Conservation (phyloP, 768 basidiomycete genomes). For the Boletus subparvulus region DNA sequence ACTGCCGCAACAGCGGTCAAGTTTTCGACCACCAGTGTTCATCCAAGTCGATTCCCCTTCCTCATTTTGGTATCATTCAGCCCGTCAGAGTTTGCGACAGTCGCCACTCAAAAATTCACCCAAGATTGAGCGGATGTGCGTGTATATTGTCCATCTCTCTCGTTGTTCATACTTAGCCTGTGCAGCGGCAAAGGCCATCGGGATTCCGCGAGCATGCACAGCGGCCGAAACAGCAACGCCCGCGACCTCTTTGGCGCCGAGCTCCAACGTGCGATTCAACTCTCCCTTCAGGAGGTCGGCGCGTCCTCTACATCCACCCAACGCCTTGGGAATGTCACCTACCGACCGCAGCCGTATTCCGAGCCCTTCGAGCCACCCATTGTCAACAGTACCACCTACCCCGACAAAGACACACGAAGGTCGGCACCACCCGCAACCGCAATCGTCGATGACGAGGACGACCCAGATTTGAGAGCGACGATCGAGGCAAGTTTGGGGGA, state of each 20-base stretch:
- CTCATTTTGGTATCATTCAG: constrained; percentile 90
- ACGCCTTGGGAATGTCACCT: constrained; percentile 68
- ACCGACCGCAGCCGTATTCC: constrained; percentile 45
- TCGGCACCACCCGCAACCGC: constrained; percentile 23
- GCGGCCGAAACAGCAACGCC: constrained; percentile 52
- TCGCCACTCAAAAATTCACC: constrained; percentile 73
- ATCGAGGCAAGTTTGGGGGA: constrained; percentile 96
- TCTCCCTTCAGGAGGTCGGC: constrained; percentile 82
- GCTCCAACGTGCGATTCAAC: constrained; percentile 88
- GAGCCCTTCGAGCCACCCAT: constrained; percentile 67
- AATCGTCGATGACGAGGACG: constrained; percentile 70
- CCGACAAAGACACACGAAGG: constrained; percentile 20
- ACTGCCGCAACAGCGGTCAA: constrained; percentile 96
- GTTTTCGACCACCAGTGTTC: constrained; percentile 96
- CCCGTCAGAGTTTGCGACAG: constrained; percentile 93
- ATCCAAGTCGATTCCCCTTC: constrained; percentile 76
- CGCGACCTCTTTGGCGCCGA: constrained; percentile 79
- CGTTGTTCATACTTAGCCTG: background rate
- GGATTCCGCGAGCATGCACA: constrained; percentile 54
- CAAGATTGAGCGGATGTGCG: constrained; percentile 59
- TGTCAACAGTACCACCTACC: constrained; percentile 55
- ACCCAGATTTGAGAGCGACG: constrained; percentile 88
- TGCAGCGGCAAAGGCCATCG: constrained; percentile 50
- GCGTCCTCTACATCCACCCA: constrained; percentile 42
- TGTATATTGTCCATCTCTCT: background rate